phyloP scores from a whole-genome alignment of 1,284 basidiomycete genomes.

The Stereum hirsutum region DNA sequence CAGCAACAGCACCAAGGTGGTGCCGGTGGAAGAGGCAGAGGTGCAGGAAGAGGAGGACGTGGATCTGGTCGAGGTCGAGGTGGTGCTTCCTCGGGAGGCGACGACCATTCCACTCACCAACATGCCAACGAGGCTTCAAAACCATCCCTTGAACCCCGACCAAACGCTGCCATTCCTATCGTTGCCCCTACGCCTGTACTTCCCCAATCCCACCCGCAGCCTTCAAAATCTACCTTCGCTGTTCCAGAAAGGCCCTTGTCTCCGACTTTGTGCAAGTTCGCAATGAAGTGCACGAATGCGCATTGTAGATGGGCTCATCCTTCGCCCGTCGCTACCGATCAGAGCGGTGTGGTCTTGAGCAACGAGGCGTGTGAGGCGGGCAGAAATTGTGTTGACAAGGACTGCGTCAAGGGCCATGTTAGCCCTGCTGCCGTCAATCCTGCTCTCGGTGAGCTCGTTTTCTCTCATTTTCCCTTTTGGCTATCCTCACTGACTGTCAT shows the following conservation, averaged over 20 bases:
- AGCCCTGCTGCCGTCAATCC: slow-evolving; percentile 71
- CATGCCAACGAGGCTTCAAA: slow-evolving; percentile 16
- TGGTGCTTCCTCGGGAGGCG: slow-evolving; percentile 19
- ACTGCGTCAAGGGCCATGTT: slow-evolving; percentile 84
- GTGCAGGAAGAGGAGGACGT: slow-evolving; percentile 20
- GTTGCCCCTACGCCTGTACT: slow-evolving; percentile 17
- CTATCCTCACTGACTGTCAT: slow-evolving; percentile 3
- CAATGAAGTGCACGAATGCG: slow-evolving; percentile 80
- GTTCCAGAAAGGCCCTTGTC: slow-evolving; percentile 73
- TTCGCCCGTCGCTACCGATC: slow-evolving; percentile 82
- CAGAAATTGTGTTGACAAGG: slow-evolving; percentile 80
- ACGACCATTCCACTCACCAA: too few species aligned
- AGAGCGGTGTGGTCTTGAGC: slow-evolving; percentile 88
- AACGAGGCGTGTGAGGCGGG: slow-evolving; percentile 85
- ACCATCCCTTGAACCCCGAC: slow-evolving; percentile 17
- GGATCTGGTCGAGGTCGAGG: slow-evolving; percentile 6
- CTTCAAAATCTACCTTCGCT: slow-evolving; percentile 35
- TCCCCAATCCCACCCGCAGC: slow-evolving; percentile 16
- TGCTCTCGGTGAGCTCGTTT: slow-evolving; percentile 32
- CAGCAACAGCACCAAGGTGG: slow-evolving; percentile 16
- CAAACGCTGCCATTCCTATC: slow-evolving; percentile 18
- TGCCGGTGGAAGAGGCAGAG: slow-evolving; percentile 25
- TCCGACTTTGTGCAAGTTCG: slow-evolving; percentile 86
- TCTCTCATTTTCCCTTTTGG: slow-evolving; percentile 1
- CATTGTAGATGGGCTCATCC: slow-evolving; percentile 87